A percentile compares a stretch with the other conserved stretches of the same genome.
These are phyloP conservation scores for Skeletonema grethae DNA, from an alignment of 108 stramenopile species.

Conservation along the genomic window DNA sequence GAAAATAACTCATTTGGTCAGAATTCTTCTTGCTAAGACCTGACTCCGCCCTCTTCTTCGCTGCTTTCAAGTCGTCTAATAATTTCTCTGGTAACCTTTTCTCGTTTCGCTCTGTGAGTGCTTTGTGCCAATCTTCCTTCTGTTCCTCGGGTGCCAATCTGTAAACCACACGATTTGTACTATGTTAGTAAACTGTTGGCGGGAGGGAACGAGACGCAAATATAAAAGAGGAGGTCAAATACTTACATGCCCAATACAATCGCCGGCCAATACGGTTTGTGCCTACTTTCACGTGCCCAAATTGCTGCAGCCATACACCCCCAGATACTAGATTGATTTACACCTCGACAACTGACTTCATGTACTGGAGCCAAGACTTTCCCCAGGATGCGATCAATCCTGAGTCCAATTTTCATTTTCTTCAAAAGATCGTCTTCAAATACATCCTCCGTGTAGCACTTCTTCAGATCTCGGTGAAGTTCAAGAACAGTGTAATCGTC, in stretches of 20 bases:
- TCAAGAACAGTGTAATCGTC: slow-evolving; percentile 71
- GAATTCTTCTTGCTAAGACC: slow-evolving; percentile 61
- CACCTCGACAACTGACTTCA: slow-evolving; percentile 79
- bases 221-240: not conserved
- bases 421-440: slow-evolving; percentile 63
- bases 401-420: slow-evolving; percentile 56
- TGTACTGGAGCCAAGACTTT: slow-evolving; percentile 75
- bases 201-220: slow-evolving; percentile 7
- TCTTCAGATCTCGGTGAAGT: slow-evolving; percentile 62
- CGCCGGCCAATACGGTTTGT: slow-evolving; percentile 92
- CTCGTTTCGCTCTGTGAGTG: slow-evolving; percentile 80
- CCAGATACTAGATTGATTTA: slow-evolving; percentile 89
- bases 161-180: not conserved
- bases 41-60: slow-evolving; percentile 74
- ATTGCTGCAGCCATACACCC: slow-evolving; percentile 90
- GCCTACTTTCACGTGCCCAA: slow-evolving; percentile 88
- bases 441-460: slow-evolving; percentile 72
- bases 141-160: slow-evolving; percentile 80
- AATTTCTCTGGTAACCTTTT: slow-evolving; percentile 82
- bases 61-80: slow-evolving; percentile 58
- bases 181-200: not conserved
- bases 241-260: slow-evolving; percentile 82
- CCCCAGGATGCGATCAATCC: slow-evolving; percentile 74
- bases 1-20: slow-evolving; percentile 79
- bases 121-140: slow-evolving; percentile 82